These are phyloP conservation scores for Alternaria incomplexa DNA, from an alignment of 2,329 filamentous ascomycete species.

Conservation along the genomic window DNA sequence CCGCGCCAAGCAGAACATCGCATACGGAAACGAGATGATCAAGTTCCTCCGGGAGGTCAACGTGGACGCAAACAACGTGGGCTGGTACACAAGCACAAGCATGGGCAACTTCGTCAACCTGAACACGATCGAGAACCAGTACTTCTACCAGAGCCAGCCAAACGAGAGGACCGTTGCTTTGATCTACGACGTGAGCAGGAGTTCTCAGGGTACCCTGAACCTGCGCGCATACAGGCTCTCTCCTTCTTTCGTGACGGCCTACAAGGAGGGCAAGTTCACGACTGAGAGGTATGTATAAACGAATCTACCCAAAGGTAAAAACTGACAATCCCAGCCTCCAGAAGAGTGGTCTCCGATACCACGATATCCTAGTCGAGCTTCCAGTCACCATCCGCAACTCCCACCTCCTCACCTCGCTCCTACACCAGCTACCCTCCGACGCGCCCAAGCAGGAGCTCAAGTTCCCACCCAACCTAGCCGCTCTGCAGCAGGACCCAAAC, in stretches of 20 bases:
- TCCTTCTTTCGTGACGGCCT: conserved; percentile 84
- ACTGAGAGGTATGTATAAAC: conserved; percentile 80
- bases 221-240: conserved; percentile 91
- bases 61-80: conserved; percentile 95
- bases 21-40: conserved; percentile 97
- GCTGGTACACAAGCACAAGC: conserved; percentile 98
- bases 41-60: conserved; percentile 96
- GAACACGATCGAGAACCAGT: conserved; percentile 97
- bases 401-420: conserved; percentile 91
- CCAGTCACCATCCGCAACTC: conserved; percentile 94
- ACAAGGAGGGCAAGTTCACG: conserved; percentile 97
- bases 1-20: conserved; percentile 84
- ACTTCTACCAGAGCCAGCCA: conserved; percentile 90
- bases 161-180: conserved; percentile 88
- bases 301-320: not conserved
- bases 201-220: conserved; percentile 87
- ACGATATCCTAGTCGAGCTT: conserved; percentile 90
- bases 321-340: conserved; percentile 69
- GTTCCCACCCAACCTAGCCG: conserved; percentile 78
- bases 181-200: conserved; percentile 94
- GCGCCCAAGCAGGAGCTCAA: conserved; percentile 71
- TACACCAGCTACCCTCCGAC: conserved; percentile 84
- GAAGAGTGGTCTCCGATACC: conserved; percentile 91
- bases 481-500: conserved; percentile 70
- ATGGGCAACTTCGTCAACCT: conserved; percentile 98